These are phyloP conservation scores for Aspergillus awamori DNA, from an alignment of 2,329 filamentous ascomycete genomes.

Conservation along the genomic window DNA sequence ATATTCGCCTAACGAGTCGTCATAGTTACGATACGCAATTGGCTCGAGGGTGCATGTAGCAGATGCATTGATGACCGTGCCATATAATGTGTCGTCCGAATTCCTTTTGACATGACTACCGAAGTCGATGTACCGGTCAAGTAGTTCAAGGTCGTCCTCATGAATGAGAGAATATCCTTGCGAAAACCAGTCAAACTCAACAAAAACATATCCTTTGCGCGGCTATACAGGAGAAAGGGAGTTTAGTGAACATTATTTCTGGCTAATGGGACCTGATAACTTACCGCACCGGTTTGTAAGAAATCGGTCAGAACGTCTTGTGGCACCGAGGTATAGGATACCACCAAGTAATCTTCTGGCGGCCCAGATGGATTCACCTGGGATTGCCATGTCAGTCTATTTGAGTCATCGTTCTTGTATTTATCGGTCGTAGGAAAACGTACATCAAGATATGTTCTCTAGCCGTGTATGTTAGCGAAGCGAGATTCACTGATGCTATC, in stretches of 20 bases:
- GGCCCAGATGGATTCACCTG: slow-evolving; percentile 25
- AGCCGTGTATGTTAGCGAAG: slow-evolving; percentile 1
- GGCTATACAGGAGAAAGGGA: slow-evolving; percentile 35
- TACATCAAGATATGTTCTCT: slow-evolving; percentile 25
- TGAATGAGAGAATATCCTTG: slow-evolving; percentile 48
- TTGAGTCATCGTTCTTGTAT: background rate
- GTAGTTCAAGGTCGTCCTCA: slow-evolving; percentile 51
- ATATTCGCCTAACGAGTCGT: slow-evolving; percentile 28
- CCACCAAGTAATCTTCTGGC: slow-evolving; percentile 37
- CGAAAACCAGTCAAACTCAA: slow-evolving; percentile 42
- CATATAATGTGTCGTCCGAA: slow-evolving; percentile 54
- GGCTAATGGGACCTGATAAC: background rate
- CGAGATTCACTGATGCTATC: background rate
- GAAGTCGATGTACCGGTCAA: slow-evolving; percentile 58
- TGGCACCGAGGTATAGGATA: slow-evolving; percentile 33
- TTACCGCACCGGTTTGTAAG: slow-evolving; percentile 25
- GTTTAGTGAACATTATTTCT: slow-evolving; percentile 5
- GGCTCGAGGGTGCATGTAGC: slow-evolving; percentile 50
- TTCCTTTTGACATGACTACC: slow-evolving; percentile 59
- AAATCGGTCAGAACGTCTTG: slow-evolving; percentile 32
- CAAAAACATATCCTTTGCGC: slow-evolving; percentile 55
- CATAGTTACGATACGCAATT: slow-evolving; percentile 25
- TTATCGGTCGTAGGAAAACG: background rate
- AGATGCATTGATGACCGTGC: slow-evolving; percentile 55
- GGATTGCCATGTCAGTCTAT: background rate